Conservation (phyloP, 139 green algal species). For the Micromonas commoda region DNA sequence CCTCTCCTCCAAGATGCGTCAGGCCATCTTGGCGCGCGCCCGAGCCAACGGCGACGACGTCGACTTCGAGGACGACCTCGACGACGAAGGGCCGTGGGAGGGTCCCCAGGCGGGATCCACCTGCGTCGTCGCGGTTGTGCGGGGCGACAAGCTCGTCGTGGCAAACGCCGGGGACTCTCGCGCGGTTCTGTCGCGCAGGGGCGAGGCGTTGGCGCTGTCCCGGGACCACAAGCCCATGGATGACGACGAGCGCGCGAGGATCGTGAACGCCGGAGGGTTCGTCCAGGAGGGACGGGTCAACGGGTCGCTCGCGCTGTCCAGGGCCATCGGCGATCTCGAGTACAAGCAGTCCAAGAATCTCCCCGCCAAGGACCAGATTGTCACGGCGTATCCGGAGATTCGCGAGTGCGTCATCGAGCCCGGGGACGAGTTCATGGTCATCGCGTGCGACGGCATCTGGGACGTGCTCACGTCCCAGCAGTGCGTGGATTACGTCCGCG, state of each 20-base stretch:
- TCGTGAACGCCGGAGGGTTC: slow-evolving; percentile 43
- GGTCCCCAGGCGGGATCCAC: slow-evolving; percentile 12
- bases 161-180: slow-evolving; percentile 26
- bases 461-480: slow-evolving; percentile 73
- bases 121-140: not conserved
- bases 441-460: slow-evolving; percentile 81
- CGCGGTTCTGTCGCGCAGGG: slow-evolving; percentile 17
- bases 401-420: not conserved
- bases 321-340: slow-evolving; percentile 71
- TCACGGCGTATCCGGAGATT: slow-evolving; percentile 61
- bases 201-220: slow-evolving; percentile 53
- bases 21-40: not conserved
- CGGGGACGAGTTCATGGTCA: slow-evolving; percentile 41
- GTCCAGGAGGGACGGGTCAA: slow-evolving; percentile 68
- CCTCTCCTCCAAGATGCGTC: not conserved
- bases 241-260: slow-evolving; percentile 59
- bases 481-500: slow-evolving; percentile 71
- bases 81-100: not conserved
- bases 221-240: slow-evolving; percentile 70
- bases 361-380: slow-evolving; percentile 49
- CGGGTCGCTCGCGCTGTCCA: slow-evolving; percentile 66
- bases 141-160: not conserved
- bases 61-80: not conserved
- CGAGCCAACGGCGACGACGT: not conserved
- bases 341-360: slow-evolving; percentile 59